Base-by-base conservation (phyloP, 768 basidiomycete species). In the Lyophyllum decastes region DNA sequence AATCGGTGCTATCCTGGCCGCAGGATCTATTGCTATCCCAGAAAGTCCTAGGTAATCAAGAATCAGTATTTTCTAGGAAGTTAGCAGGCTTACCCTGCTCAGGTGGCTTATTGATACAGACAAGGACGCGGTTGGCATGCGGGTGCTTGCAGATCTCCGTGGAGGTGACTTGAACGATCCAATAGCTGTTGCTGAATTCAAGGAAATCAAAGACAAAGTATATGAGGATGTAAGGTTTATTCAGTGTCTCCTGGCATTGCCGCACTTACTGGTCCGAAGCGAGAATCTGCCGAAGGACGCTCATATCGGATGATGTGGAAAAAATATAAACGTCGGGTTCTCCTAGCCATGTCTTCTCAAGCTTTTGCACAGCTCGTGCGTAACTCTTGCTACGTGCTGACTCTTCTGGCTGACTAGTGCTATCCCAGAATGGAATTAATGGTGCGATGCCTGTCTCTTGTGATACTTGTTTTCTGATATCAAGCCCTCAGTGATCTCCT, bases 331-430 rank as follows among this genome's bases (percentile, higher is more conserved):
- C 86, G 88, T 27, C 81, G 95, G 33, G 94, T 98, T 11, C 70
- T 97, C 61, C 83, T 98, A 46, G 95, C 95, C 16, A 95, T 95
- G 92, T 92, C 90, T 19, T 93, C 93, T 54, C 95, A 97, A 71
- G 91, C 92, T 41, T 96, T 97, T 73, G 95, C 95, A 43, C 95
- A 97, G 68, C 76, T 97, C 67, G 94, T 94, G 61, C 59, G 92
- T 79, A 52, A 49, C 40, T 57, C 33, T 24, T 17, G 24, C 41
- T 45, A 19, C 30, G 10, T 11, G 11, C 10, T 24, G 19, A 1
- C 8, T 17, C 17, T 46, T 49, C 22, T 12, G 46, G 7, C 6
- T 48, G 27, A 34, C 2, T 4, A 16, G 21, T 14, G n/a, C n/a
- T 21, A 14, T 7, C 60, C 8, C 49, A 96, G 93, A 96, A 96